phyloP scores from a whole-genome alignment of 495 filamentous ascomycete species.

The Delitschia confertaspora region DNA sequence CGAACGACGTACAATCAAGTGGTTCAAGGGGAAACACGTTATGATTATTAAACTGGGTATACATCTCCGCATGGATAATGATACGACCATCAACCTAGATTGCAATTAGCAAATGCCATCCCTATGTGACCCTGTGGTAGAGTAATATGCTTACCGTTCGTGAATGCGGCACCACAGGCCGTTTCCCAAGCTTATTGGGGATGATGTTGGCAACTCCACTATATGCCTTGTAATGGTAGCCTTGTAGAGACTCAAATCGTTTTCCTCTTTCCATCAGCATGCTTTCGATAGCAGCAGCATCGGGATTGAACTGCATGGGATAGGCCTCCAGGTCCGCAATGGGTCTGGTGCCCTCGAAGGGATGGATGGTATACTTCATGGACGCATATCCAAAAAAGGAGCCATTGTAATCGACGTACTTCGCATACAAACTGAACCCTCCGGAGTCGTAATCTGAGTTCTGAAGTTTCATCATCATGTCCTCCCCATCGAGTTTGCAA shows the following conservation, averaged over 20 bases:
- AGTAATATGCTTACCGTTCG: constrained; percentile 1
- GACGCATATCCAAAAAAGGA: constrained; percentile 43
- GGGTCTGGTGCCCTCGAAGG: constrained; percentile 47
- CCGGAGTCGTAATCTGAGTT: constrained; percentile 27
- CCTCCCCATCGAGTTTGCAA: constrained; percentile 30
- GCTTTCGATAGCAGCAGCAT: constrained; percentile 34
- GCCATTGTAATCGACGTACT: constrained; percentile 52
- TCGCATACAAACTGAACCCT: constrained; percentile 26
- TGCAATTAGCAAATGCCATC: neutral
- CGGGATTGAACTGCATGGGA: constrained; percentile 47
- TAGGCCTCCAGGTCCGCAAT: constrained; percentile 48
- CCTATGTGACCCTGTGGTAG: too few species aligned
- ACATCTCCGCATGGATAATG: constrained; percentile 24
- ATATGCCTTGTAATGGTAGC: constrained; percentile 56
- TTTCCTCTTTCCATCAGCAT: constrained; percentile 29
- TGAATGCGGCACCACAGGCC: neutral
- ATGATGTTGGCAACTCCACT: constrained; percentile 14
- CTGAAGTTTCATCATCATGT: constrained; percentile 34
- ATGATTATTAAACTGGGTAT: constrained; percentile 11
- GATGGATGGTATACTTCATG: constrained; percentile 35
- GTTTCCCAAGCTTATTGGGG: constrained; percentile 4
- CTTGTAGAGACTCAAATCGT: constrained; percentile 38
- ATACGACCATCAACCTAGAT: constrained; percentile 21
- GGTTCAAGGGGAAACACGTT: constrained; percentile 3
- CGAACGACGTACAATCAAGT: constrained; percentile 15